Base-by-base conservation (phyloP, 371 early-diverging fungal genomes). In the Batkoa obscura region DNA sequence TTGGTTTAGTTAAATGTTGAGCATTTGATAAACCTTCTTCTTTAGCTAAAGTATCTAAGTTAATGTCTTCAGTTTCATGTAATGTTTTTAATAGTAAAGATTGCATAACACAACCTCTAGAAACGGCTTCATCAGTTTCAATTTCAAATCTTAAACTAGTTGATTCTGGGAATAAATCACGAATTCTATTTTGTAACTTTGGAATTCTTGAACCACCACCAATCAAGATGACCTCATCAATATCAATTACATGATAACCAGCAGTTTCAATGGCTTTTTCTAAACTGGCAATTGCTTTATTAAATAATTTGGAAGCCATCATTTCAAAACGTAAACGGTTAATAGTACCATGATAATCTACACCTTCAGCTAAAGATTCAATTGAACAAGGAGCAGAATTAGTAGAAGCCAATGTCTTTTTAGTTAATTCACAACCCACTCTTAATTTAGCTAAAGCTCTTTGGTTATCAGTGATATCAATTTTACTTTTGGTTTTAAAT, bases 131-230 rank as follows among this genome's bases (percentile, higher is more conserved):
- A 68, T 99, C 99, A 50, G 94, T 81, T 65, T 85, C 84, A 33
- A 76, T 68, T 15, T 82, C 80, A 47, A 66, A 64, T 58, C 85
- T 77, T 60, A 91, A 70, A 66, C 79, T 72, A 64, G 91, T 85
- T 49, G 81, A 70, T 68, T 74, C 70, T 55, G 81, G 78, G 76
- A 99, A 99, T 65, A 86, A 76, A 30, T 71, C 72, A n/a, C 75
- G 76, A 33, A 99, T 66, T 62, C 86, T 76, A 62, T 83, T 65
- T 65, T 86, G 83, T 62, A 99, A 83, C 76, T 91, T 94, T 69
- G 97, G 96, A 72, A 99, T 92, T 72, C 99, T 91, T 59, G 95
- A 86, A 56, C 94, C 74, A 57, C 99, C 99, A 68, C 99, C 99
- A 56, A 92, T 94, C 56, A 99, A 72, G 41, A 99, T 79, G 60